phyloP scores from a whole-genome alignment of 2,329 filamentous ascomycete species.

The Alternaria sp. region DNA sequence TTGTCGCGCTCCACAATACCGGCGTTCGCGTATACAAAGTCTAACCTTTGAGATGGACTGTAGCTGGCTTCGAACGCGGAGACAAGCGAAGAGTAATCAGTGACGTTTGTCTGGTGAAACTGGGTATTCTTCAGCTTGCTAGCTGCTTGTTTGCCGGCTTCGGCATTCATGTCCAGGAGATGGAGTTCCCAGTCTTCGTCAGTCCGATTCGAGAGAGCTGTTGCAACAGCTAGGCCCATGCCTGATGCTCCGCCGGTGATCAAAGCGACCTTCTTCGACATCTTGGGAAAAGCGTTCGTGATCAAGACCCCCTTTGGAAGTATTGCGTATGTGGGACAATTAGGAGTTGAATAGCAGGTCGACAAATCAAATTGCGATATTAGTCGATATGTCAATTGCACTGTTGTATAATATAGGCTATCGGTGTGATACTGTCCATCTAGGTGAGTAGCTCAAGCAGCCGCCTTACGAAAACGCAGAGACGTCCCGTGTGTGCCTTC shows the following conservation, averaged over 20 bases:
- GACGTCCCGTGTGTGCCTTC: conserved; percentile 7
- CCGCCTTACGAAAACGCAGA: background rate
- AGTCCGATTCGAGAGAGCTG: conserved; percentile 42
- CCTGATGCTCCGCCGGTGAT: conserved; percentile 78
- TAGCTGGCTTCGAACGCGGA: conserved; percentile 50
- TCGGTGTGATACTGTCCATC: too few relatives aligned
- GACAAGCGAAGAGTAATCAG: conserved; percentile 44
- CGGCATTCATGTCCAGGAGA: conserved; percentile 50
- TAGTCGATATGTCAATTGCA: background rate
- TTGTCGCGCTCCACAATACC: conserved; percentile 53
- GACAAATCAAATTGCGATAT: background rate
- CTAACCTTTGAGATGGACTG: conserved; percentile 44
- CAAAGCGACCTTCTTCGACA: conserved; percentile 58
- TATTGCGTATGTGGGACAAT: background rate
- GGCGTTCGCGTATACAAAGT: conserved; percentile 60
- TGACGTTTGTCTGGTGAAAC: conserved; percentile 51
- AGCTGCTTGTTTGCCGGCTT: conserved; percentile 41
- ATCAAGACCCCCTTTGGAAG: background rate
- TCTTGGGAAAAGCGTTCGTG: background rate
- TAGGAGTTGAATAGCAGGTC: background rate
- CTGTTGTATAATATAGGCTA: background rate
- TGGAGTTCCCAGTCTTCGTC: conserved; percentile 49
- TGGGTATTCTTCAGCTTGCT: conserved; percentile 35
- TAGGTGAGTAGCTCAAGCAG: background rate
- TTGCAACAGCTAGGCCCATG: conserved; percentile 54